A percentile compares a stretch with the other conserved stretches of the same genome.
Evolutionary conservation across 2,329 filamentous ascomycete species (phyloP).

Genomic region (Elsinoe perseae): DNA sequence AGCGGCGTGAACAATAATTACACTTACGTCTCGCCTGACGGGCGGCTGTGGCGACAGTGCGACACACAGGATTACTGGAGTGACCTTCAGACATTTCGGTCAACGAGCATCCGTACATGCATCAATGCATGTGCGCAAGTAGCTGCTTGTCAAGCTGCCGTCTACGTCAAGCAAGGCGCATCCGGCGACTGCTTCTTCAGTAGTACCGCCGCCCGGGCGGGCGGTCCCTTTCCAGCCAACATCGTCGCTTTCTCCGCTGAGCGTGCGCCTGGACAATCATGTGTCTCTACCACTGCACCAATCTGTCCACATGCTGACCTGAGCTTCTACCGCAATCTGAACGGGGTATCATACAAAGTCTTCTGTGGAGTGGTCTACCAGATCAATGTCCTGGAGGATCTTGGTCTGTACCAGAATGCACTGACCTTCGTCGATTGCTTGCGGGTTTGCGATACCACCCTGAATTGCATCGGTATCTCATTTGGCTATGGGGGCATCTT

Average conservation of each 20-base stretch:
- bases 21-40: slow-evolving; percentile 1
- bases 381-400: not conserved
- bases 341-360: slow-evolving; percentile 9
- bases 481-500: not conserved
- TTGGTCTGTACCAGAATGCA: not conserved
- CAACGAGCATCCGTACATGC: not conserved
- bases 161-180: not conserved
- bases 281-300: not conserved
- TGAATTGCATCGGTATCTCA: not conserved
- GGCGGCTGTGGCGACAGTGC: slow-evolving; percentile 3
- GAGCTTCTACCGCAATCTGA: not conserved
- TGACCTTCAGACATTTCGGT: not conserved
- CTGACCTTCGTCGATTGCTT: not conserved
- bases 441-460: not conserved
- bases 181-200: slow-evolving; percentile 2
- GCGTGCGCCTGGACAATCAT: not conserved
- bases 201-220: not conserved
- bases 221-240: not conserved
- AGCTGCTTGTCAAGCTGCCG: not conserved
- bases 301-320: not conserved
- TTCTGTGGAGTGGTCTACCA: not conserved
- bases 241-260: not conserved
- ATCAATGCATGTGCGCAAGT: not conserved
- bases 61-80: slow-evolving; percentile 8
- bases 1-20: slow-evolving; percentile 7